A percentile compares a stretch with the other conserved stretches of the same genome.
Conservation (phyloP, 2,329 filamentous ascomycete genomes). For the Verticillium longisporum region DNA sequence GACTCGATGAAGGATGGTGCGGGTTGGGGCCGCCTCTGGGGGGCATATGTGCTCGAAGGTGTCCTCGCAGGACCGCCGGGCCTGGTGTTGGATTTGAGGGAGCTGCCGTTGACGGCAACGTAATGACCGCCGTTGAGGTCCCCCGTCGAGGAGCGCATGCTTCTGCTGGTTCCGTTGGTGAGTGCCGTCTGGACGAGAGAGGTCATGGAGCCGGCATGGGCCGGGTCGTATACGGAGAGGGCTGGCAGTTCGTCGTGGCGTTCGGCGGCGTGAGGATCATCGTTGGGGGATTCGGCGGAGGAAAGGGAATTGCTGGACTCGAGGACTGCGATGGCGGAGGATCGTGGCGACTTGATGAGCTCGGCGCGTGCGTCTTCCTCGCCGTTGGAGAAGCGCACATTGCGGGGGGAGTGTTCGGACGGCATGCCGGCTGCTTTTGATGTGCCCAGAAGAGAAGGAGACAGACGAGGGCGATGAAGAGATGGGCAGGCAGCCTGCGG, state of each 20-base stretch:
- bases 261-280: slow-evolving; percentile 37
- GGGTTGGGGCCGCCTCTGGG: slow-evolving; percentile 45
- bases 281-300: slow-evolving; percentile 34
- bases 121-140: slow-evolving; percentile 18
- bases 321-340: slow-evolving; percentile 23
- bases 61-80: slow-evolving; percentile 65
- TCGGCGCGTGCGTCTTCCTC: slow-evolving; percentile 37
- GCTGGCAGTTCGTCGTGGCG: slow-evolving; percentile 42
- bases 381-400: slow-evolving; percentile 48
- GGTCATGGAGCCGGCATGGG: slow-evolving; percentile 31
- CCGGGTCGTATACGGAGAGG: slow-evolving; percentile 32
- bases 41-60: slow-evolving; percentile 74
- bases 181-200: slow-evolving; percentile 22
- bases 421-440: slow-evolving; percentile 4
- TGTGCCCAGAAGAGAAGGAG: no score
- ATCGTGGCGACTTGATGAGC: slow-evolving; percentile 30
- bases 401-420: slow-evolving; percentile 45
- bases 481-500: no score
- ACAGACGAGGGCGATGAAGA: no score
- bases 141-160: slow-evolving; percentile 7
- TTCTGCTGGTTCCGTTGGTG: slow-evolving; percentile 7
- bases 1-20: slow-evolving; percentile 35
- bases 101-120: slow-evolving; percentile 7
- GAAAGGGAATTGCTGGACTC: slow-evolving; percentile 41
- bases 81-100: slow-evolving; percentile 40